Evolutionary conservation across 1,284 basidiomycete species (phyloP), one percentile per base, ranked within the genome.

Genomic region (Tilletia caries): DNA sequence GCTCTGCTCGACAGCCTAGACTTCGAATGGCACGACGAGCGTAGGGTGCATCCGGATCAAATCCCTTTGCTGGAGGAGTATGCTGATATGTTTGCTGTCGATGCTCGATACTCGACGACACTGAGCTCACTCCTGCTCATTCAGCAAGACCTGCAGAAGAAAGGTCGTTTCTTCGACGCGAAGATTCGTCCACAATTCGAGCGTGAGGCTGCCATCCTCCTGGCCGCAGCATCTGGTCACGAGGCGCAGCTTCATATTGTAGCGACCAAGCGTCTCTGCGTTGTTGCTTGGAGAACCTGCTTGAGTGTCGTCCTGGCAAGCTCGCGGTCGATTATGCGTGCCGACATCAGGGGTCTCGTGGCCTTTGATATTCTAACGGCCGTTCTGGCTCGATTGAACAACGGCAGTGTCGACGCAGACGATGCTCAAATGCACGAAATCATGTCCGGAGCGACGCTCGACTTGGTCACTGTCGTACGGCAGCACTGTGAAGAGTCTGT

Each of bases 321-420:
- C 58, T 62, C 58, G 32, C 27, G 32, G 58, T 33, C 33, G 20
- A 62, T 33, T 13, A 33, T 96, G 4, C 89, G 91, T 0, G 88
- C 90, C 70, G 91, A 92, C 73, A 88, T 88, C 25, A 88, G 91
- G 27, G 93, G 95, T 82, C 89, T 88, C 69, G 90, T 95, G 84
- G 86, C 95, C 2, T 92, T 95, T 73, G 93, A 95, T 77, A 85
- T 96, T 13, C 87, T 97, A 10, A 89, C 91, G 71, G 89, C 91
- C 25, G 86, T 88, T 25, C 78, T 86, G 2, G 79, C 81, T 44
- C 81, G 83, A 8, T 70, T 65, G 6, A 62, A 33, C n/a, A 23
- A 34, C 32, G 32, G 18, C 20, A 37, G 58, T 34, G 32, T 37
- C 29, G 58, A 62, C 32, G 18, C 29, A 18, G 58, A 62, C 20